Base-by-base conservation (phyloP, 164 flowering plant species). In the Vitis amurensis region DNA sequence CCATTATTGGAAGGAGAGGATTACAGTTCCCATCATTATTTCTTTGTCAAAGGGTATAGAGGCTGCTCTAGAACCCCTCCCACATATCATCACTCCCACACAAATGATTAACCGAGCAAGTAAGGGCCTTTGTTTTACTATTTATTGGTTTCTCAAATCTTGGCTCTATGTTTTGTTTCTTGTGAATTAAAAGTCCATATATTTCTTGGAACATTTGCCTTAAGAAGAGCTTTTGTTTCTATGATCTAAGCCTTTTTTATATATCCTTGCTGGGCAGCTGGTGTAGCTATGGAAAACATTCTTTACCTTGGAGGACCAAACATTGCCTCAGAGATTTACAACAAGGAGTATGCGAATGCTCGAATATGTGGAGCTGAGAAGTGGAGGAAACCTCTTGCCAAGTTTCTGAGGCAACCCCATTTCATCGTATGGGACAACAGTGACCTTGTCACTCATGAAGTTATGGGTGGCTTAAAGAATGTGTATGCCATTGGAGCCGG, bases 401-500 rank as follows among this genome's bases (percentile, higher is more conserved):
- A 82, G 62, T 89, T 91, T 77, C 61, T 91, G 59, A 86, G 96
- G 78, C 93, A 89, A 50, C 94, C 97, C 16, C 89, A 91, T 79
- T 91, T 91, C 71, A 86, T 85, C 60, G 92, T 89, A 31, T 91
- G 96, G 96, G 96, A 91, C 78, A 91, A 91, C 74, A 84, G 96
- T 66, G 96, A 91, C 74, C 92, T 91, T 63, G 81, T 89, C 64
- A 91, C 96, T 23, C 96, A 91, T 77, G 96, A 91, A 79, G 89
- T 88, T 68, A 88, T 88, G 92, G 92, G 92, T 58, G 92, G 93
- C 63, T 63, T 89, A 73, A 87, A 89, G 77, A 87, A 89, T 79
- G 93, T 86, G 61, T 89, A 88, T 74, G 92, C 92, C 72, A 86
- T 88, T 82, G 92, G 97, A 51, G 97, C 97, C 49, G 97, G 97